Percentiles rank a stretch among this genome's conserved stretches.
These are phyloP conservation scores for Naganishia vaughanmartiniae DNA, from an alignment of 768 basidiomycete genomes.

Conservation along the genomic window DNA sequence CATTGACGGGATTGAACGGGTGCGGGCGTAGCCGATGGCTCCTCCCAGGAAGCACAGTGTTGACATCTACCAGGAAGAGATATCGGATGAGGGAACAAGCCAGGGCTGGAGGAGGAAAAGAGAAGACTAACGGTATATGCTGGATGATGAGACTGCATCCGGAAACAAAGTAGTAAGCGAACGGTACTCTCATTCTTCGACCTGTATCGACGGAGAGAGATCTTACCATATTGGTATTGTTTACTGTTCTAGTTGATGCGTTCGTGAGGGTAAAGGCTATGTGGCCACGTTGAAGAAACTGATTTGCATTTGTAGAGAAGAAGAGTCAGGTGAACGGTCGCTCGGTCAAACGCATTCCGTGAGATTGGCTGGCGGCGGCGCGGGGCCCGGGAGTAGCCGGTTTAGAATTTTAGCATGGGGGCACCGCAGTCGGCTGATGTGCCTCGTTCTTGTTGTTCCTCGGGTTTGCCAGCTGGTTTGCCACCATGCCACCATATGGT, in stretches of 20 bases:
- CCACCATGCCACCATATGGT: too few species aligned
- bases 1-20: constrained; percentile 42
- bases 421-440: too few species aligned
- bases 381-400: not conserved
- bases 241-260: not conserved
- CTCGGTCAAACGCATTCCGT: not conserved
- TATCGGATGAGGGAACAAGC: not conserved
- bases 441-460: too few species aligned
- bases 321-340: not conserved
- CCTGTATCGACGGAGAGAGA: not conserved
- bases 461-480: too few species aligned
- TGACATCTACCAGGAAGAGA: constrained; percentile 35
- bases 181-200: not conserved
- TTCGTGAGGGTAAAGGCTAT: not conserved
- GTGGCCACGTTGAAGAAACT: not conserved
- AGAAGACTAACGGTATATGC: constrained; percentile 27
- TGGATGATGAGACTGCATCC: constrained; percentile 30
- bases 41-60: constrained; percentile 45
- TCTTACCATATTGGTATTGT: not conserved
- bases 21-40: constrained; percentile 43
- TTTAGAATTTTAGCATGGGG: too few species aligned
- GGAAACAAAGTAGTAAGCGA: not conserved
- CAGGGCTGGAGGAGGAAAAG: not conserved
- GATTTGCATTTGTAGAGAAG: not conserved
- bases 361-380: not conserved